Conservation (phyloP, 1,139 yeast species). For the Pichia sp. region DNA sequence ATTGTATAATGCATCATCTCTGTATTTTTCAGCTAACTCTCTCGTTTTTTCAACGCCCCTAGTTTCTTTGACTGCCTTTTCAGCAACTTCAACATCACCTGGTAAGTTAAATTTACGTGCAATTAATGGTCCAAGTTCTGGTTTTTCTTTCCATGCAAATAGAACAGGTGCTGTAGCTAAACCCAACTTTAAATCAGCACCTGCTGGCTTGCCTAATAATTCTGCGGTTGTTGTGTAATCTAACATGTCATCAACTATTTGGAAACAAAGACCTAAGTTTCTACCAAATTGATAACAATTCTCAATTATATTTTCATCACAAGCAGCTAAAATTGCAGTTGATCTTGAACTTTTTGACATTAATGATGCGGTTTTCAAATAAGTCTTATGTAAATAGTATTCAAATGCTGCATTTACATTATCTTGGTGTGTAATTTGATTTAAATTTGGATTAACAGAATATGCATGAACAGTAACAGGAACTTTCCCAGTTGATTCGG, state of each 20-base stretch:
- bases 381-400: conserved; percentile 90
- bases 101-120: conserved; percentile 72
- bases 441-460: conserved; percentile 33
- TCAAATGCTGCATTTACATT: conserved; percentile 85
- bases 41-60: conserved; percentile 75
- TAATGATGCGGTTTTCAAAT: conserved; percentile 87
- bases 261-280: conserved; percentile 91
- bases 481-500: conserved; percentile 59
- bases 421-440: conserved; percentile 52
- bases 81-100: conserved; percentile 80
- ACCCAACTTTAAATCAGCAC: conserved; percentile 89
- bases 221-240: conserved; percentile 85
- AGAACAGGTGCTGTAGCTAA: conserved; percentile 95
- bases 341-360: conserved; percentile 95
- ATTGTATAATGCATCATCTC: conserved; percentile 67
- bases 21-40: conserved; percentile 70
- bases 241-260: conserved; percentile 90
- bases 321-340: conserved; percentile 89
- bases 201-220: conserved; percentile 89
- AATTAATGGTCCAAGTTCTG: conserved; percentile 77
- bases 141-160: conserved; percentile 87
- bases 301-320: conserved; percentile 66
- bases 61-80: conserved; percentile 63
- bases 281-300: conserved; percentile 87
- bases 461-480: conserved; percentile 57